Evolutionary conservation across 2,329 filamentous ascomycete species (phyloP), one percentile per base, ranked within the genome.

Genomic region (Aaosphaeria pasadenensis): DNA sequence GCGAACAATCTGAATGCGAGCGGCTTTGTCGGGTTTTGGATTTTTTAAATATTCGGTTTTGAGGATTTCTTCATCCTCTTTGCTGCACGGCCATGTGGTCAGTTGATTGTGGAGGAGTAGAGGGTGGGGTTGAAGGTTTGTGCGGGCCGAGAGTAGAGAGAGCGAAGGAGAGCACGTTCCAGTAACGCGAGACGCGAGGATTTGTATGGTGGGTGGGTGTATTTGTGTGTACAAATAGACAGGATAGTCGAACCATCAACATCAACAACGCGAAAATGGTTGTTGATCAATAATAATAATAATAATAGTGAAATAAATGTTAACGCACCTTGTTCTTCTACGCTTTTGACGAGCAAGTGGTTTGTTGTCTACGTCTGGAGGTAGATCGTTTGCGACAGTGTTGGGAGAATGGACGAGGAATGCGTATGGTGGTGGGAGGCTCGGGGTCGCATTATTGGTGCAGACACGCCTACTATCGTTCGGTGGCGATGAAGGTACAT

Each of bases 1-100:
- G 72, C 83, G 82, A 51, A 95, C 89, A 55, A 97, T 91, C 49
- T 86, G 85, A 42, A 89, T 80, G 74, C 92, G 89, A 70, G 89
- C 87, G 47, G 85, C 81, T 74, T 95, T 96, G 75, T 96, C 91
- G 32, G 92, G 92, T 71, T 96, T 96, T 5, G 89, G 83, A 69
- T 96, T 95, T 53, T 78, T 81, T 59, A 83, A 80, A 67, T 95
- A 96, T 50, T 92, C 90, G 33, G 87, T 81, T 71, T 96, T 92
- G 51, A 96, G 84, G 45, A 95, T 82, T 45, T 86, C 82, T 75
- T 96, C 92, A 74, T 97, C 92, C 71, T 92, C 88, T 45, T 71
- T 70, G 59, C 68, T 71, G 56, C 55, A 46, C 49, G 50, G 54
- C 45, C 46, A 47, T 49, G 53, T 56, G 56, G 61, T 66, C 51